These are phyloP conservation scores for Ophiostoma populinum DNA, from an alignment of 2,329 filamentous ascomycete species.

Conservation along the genomic window DNA sequence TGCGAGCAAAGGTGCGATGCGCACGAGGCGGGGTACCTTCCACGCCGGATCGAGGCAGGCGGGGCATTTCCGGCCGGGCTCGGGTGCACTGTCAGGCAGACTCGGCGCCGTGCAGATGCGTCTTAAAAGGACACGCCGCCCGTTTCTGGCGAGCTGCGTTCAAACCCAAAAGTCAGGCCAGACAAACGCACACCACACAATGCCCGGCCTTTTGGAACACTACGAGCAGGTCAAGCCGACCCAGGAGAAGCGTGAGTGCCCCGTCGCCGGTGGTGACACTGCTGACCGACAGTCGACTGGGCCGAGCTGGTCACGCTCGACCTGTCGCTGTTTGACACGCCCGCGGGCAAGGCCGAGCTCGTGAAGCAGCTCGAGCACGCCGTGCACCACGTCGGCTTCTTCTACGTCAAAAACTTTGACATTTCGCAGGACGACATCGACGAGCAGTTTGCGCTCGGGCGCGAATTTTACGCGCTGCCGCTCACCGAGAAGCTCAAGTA, in stretches of 20 bases:
- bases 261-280: neutral
- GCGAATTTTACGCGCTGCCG: conserved; percentile 29
- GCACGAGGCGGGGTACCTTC: too few species aligned
- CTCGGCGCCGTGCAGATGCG: too few species aligned
- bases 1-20: too few species aligned
- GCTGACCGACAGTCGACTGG: conserved; percentile 9
- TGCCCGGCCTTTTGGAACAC: conserved; percentile 8
- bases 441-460: conserved; percentile 36
- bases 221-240: conserved; percentile 11
- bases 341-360: conserved; percentile 17
- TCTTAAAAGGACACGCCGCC: too few species aligned
- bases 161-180: too few species aligned
- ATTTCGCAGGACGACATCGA: conserved; percentile 37
- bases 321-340: conserved; percentile 17
- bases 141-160: too few species aligned
- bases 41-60: too few species aligned
- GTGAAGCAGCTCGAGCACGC: conserved; percentile 24
- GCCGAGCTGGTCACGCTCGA: conserved; percentile 15
- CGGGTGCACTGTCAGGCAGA: too few species aligned
- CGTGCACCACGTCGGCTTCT: conserved; percentile 29
- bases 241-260: conserved; percentile 9
- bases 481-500: conserved; percentile 37
- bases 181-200: neutral
- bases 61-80: too few species aligned
- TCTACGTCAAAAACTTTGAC: conserved; percentile 41